A percentile compares a stretch with the other conserved stretches of the same genome.
Conservation (phyloP, 2,329 filamentous ascomycete genomes). For the Nigrograna mackinnonii region DNA sequence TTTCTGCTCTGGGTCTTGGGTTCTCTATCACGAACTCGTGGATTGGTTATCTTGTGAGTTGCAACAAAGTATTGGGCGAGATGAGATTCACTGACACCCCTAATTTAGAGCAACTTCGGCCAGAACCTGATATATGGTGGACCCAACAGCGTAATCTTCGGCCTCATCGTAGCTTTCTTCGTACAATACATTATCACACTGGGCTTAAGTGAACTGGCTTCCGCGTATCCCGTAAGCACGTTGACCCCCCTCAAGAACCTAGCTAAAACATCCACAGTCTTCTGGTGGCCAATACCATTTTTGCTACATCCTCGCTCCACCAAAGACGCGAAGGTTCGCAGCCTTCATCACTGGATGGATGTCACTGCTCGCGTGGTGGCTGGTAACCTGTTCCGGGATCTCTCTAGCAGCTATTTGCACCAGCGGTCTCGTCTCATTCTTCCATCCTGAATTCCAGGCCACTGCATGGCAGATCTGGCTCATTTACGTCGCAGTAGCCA, state of each 20-base stretch:
- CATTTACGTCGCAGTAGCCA: background rate
- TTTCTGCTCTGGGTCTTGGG: background rate
- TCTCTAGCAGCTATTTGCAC: background rate
- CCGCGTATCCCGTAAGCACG: too few species aligned
- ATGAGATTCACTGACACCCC: background rate
- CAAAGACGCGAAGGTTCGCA: background rate
- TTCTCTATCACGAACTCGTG: background rate
- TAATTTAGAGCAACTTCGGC: slow-evolving; percentile 1
- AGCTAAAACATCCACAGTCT: too few species aligned
- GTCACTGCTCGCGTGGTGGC: background rate
- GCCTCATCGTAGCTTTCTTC: slow-evolving; percentile 4
- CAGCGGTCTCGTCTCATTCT: slow-evolving; percentile 1
- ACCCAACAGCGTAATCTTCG: slow-evolving; percentile 3
- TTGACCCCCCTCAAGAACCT: too few species aligned
- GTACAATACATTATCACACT: slow-evolving; percentile 4
- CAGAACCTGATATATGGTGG: slow-evolving; percentile 6
- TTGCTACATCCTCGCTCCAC: background rate
- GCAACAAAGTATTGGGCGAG: too few species aligned
- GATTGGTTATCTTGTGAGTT: background rate
- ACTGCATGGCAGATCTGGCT: background rate
- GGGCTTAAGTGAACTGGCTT: slow-evolving; percentile 3
- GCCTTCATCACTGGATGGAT: background rate
- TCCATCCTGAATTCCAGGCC: background rate
- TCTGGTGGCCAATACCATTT: background rate
- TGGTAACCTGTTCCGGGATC: background rate